Base-by-base conservation (phyloP, 129 eudicot species). In the Rutidosis leptorrhynchoides region DNA sequence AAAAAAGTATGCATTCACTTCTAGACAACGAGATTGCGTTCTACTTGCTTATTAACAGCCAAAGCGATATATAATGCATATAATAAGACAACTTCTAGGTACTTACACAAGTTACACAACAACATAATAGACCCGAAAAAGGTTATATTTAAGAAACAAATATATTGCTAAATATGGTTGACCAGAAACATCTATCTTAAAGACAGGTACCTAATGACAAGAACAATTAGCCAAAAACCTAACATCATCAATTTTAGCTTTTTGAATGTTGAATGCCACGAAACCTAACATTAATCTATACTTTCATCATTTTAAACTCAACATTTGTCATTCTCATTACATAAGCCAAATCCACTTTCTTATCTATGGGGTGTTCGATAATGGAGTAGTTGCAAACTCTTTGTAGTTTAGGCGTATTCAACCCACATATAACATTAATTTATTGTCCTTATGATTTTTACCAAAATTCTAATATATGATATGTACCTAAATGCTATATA, bases 261-360 rank as follows among this genome's bases (percentile, higher is more conserved):
- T 74, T 66, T 74, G 68, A 74, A 74, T 19, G 77, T 77, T 77
- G 77, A 77, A 64, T 64, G 68, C 67, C 81, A 55, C 62, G 46
- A 72, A 63, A 64, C 72, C 73, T 51, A 64, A 55, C 62, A 40
- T 56, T 7, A 64, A 55, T 54, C 53, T 59, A 10, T 57, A 53
- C 56, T 56, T 75, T 58, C 58, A 35, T 76, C 15, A 51, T 69
- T 68, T 21, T 16, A 57, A 55, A 70, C 68, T 55, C 24, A 27
- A 56, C 28, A 57, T 56, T 63, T 70, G 70, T 62, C 75, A 55
- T 79, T 35, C 77, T 65, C 45, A 74, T 84, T 81, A 65, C 84
- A 68, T 74, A 64, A 67, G 85, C 82, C 70, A 87, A 77, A 84
- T 84, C 87, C 88, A 84, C 84, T 86, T 40, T 76, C 68, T 76